Evolutionary conservation across 192 early-diverging fungal genomes (phyloP), one percentile per base, ranked within the genome.

Genomic region (Coemansia aciculifera): DNA sequence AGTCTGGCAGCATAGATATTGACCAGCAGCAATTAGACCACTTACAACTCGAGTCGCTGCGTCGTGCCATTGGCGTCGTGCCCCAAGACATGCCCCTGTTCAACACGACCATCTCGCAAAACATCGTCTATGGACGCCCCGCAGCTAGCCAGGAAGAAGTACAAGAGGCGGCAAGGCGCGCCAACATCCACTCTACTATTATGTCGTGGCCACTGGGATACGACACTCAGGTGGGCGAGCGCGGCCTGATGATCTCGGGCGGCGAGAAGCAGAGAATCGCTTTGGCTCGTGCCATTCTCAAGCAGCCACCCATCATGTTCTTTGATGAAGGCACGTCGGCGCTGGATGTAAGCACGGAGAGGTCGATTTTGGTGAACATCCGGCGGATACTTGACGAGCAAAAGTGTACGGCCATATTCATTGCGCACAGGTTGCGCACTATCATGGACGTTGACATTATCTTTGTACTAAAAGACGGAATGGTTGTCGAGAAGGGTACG

Each of bases 81-180:
- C 90, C 92, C 29, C 91, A 93, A 74, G 96, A 98, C 73, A 95
- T 93, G 15, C 89, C 91, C 7, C 77, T 99, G 49, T 99, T 99
- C 87, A 98, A 98, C 68, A 88, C 94, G 27, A 90, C 90, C 0
- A 90, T 99, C 40, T 89, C 85, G 69, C 89, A 97, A 75, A 99
- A 99, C 67, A 97, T 99, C 60, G 70, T 83, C 19, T 99, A 99
- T 70, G 98, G 96, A 13, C 84, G 89, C 19, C 84, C 90, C 21
- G 72, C 75, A 0, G 93, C 92, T 0, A 75, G 79, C 24, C 60
- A 74, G 0, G 84, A 84, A 29, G 90, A 98, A 21, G 84, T 87
- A 5, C 66, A 86, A 42, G 79, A 79, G 48, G 89, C 89, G 2
- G 88, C 88, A 5, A 63, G 62, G 23, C 70, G 73, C 19, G 89